Evolutionary conservation across 176 grass and related monocot species (phyloP).

Genomic region (Phragmites australis): DNA sequence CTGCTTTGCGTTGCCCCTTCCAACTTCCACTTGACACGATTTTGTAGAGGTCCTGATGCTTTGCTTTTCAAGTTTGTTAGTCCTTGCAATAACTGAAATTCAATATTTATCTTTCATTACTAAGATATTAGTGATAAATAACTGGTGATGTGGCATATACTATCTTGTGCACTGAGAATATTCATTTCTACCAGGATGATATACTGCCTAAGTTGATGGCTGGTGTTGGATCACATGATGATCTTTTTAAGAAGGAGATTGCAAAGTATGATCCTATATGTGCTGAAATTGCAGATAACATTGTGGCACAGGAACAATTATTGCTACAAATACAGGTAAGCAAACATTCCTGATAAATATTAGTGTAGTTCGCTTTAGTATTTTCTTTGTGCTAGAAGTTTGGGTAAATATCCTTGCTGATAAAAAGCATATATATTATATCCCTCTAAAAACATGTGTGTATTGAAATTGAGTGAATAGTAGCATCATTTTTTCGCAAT

Average conservation of each 20-base stretch:
- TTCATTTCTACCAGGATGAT: slow-evolving; percentile 81
- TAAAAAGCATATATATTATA: not conserved
- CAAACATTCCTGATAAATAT: slow-evolving; percentile 26
- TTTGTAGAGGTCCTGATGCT: slow-evolving; percentile 16
- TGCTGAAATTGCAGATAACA: slow-evolving; percentile 93
- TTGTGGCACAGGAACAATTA: slow-evolving; percentile 86
- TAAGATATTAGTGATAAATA: slow-evolving; percentile 14
- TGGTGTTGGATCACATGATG: slow-evolving; percentile 82
- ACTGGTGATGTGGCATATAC: not conserved
- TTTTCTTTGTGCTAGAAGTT: slow-evolving; percentile 33
- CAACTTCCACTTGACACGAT: slow-evolving; percentile 18
- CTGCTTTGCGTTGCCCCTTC: slow-evolving; percentile 7
- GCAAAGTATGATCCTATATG: slow-evolving; percentile 84
- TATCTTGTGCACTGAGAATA: slow-evolving; percentile 26
- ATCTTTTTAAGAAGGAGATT: slow-evolving; percentile 98
- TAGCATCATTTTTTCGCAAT: slow-evolving; percentile 18
- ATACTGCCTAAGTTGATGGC: slow-evolving; percentile 92
- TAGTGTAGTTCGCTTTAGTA: slow-evolving; percentile 14
- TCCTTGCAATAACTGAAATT: slow-evolving; percentile 39
- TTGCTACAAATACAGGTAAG: slow-evolving; percentile 95
- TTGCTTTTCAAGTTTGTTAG: slow-evolving; percentile 31
- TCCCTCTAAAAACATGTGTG: not conserved
- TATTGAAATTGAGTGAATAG: not conserved
- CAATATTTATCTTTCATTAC: slow-evolving; percentile 6
- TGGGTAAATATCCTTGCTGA: not conserved